phyloP scores from a whole-genome alignment of 805 yeast genomes.

The Candida suzukii region DNA sequence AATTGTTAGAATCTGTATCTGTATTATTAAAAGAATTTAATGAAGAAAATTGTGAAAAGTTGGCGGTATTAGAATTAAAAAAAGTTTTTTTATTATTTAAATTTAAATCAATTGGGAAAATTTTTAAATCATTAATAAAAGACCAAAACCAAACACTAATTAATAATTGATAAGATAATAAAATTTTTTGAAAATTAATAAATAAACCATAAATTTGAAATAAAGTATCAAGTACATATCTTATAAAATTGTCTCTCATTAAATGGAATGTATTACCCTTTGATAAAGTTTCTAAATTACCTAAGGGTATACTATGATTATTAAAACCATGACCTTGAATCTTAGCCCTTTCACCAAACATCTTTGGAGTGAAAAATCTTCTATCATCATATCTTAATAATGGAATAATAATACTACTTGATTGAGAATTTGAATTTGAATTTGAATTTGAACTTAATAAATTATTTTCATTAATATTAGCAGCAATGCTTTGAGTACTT shows the following conservation, averaged over 20 bases:
- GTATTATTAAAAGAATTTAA: too few species aligned
- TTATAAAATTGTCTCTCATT: neutral
- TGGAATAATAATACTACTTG: constrained; percentile 1
- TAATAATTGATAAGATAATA: neutral
- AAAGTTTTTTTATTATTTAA: too few species aligned
- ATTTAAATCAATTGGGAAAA: neutral
- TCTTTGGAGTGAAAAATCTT: neutral
- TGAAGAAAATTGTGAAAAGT: too few species aligned
- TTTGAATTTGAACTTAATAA: too few species aligned
- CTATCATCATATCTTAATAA: neutral
- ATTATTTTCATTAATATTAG: too few species aligned
- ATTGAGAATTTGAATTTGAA: too few species aligned
- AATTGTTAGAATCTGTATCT: neutral
- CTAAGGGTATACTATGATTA: neutral
- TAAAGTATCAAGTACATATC: neutral
- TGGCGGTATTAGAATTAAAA: too few species aligned
- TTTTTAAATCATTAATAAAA: neutral
- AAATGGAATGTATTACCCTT: neutral
- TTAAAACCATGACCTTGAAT: neutral
- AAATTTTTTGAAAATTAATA: neutral
- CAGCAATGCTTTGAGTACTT: too few species aligned
- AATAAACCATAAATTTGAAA: neutral
- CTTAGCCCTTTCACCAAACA: neutral
- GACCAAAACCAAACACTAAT: neutral
- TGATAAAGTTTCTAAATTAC: neutral